These are phyloP conservation scores for Trichothecium sympodiale DNA, from an alignment of 2,329 filamentous ascomycete species.

Conservation along the genomic window DNA sequence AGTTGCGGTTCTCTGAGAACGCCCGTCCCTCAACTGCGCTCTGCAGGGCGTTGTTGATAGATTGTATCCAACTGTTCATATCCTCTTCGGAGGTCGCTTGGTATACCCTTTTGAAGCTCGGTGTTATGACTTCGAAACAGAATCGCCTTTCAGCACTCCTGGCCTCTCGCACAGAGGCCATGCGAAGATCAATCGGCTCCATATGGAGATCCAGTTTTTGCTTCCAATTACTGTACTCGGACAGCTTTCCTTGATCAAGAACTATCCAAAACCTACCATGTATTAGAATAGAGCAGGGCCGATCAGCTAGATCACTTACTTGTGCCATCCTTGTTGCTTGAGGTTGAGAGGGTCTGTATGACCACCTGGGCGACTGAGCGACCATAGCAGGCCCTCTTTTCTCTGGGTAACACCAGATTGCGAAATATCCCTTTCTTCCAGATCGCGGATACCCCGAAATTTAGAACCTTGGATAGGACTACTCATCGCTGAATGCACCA, in stretches of 20 bases:
- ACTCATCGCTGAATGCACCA: slow-evolving; percentile 30
- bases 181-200: slow-evolving; percentile 92
- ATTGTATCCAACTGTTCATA: slow-evolving; percentile 91
- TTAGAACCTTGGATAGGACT: slow-evolving; percentile 45
- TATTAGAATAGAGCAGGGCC: slow-evolving; percentile 8
- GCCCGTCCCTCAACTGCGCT: slow-evolving; percentile 82
- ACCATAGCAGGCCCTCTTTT: slow-evolving; percentile 93
- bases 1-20: slow-evolving; percentile 32
- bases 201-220: slow-evolving; percentile 93
- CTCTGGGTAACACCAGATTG: slow-evolving; percentile 48
- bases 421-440: slow-evolving; percentile 70
- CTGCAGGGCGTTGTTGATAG: slow-evolving; percentile 95
- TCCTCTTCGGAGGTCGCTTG: slow-evolving; percentile 97
- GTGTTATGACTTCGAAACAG: slow-evolving; percentile 97
- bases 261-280: slow-evolving; percentile 89
- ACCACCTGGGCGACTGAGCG: slow-evolving; percentile 80
- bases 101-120: slow-evolving; percentile 90
- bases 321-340: slow-evolving; percentile 98
- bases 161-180: slow-evolving; percentile 93
- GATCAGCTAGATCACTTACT: slow-evolving; percentile 47
- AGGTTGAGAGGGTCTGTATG: slow-evolving; percentile 92
- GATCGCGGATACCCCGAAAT: slow-evolving; percentile 86
- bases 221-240: slow-evolving; percentile 99
- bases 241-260: slow-evolving; percentile 88
- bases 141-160: slow-evolving; percentile 90